Base-by-base conservation (phyloP, 2,329 filamentous ascomycete species). In the Penicillium sp. region DNA sequence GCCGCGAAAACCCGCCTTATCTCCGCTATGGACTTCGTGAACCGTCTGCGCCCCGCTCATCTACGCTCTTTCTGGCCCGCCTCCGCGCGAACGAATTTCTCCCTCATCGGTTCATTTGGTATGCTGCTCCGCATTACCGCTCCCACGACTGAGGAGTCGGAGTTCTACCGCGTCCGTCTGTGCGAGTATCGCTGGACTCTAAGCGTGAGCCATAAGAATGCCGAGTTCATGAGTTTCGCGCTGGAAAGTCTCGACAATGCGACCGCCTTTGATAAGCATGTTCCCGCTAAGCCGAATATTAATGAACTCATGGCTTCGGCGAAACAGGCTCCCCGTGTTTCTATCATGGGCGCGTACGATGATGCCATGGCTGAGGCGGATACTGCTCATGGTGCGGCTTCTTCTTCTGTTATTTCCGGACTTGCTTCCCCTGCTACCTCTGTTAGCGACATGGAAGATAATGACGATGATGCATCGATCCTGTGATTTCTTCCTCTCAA, bases 11-110 rank as follows among this genome's bases (percentile, higher is more conserved):
- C 93, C 0, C 88, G 93, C 5, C 82, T 97, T 27, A 96, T 97
- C 67, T 95, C 90, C 18, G 91, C 92, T 58, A 96, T 97, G 89
- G 93, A 97, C 70, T 96, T 97, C 72, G 91, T 96, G 63, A 97
- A 97, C 73, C 87, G 93, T 0, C 83, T 97, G 26, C 91, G 89
- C 37, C 90, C 91, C 0, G 84, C 87, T 29, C 92, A 97, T 64
- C 81, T 97, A 24, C 85, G 88, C n/a, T 84, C 90, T 0, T 97
- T 97, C 74, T 97, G 93, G 93, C 75, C 76, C 21, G 74, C 74
- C 4, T 70, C 73, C 0, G 71, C 75, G 4, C 73, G 75, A 42
- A 76, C 75, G 10, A 96, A 96, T 73, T 97, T 97, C 73, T 92
- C 93, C 0, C 80, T 97, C 9, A 96, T 97, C 64, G 92, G 91